Evolutionary conservation across 768 basidiomycete genomes (phyloP).

Genomic region (Boletus fagicola): DNA sequence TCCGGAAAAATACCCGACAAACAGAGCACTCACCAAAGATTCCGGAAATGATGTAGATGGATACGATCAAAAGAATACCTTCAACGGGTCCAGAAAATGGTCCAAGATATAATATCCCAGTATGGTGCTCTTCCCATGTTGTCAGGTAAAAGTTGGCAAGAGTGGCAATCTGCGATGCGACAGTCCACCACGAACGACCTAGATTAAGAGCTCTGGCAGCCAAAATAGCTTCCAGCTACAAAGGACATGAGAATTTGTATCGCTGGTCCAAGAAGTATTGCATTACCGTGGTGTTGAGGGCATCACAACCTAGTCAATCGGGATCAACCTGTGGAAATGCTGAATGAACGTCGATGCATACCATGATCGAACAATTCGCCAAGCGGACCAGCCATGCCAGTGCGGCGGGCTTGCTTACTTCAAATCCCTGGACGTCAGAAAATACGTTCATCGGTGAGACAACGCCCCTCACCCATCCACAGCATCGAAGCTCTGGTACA

Average conservation of each 20-base stretch:
- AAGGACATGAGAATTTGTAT: neutral
- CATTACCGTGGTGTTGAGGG: slow-evolving; percentile 87
- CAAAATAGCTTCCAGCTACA: slow-evolving; percentile 83
- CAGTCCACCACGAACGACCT: slow-evolving; percentile 96
- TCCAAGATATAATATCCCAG: slow-evolving; percentile 88
- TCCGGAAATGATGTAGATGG: slow-evolving; percentile 76
- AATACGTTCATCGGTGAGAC: neutral
- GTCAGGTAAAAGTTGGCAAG: slow-evolving; percentile 72
- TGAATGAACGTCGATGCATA: slow-evolving; percentile 27
- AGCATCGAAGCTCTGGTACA: slow-evolving; percentile 88
- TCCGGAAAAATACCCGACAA: neutral
- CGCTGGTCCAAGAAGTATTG: neutral
- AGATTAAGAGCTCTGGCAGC: slow-evolving; percentile 83
- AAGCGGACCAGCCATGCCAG: slow-evolving; percentile 95
- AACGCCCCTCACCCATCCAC: slow-evolving; percentile 70
- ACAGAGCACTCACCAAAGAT: slow-evolving; percentile 52
- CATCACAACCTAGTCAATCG: slow-evolving; percentile 70
- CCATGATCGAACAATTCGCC: slow-evolving; percentile 99
- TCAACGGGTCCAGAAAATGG: slow-evolving; percentile 96
- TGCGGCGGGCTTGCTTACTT: slow-evolving; percentile 93
- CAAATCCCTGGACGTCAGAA: neutral
- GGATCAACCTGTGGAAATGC: neutral
- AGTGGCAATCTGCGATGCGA: slow-evolving; percentile 73
- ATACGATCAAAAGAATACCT: slow-evolving; percentile 84
- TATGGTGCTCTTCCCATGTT: slow-evolving; percentile 86